These are phyloP conservation scores for Nyssa sinensis DNA, from an alignment of 148 eudicot genomes.

Conservation along the genomic window DNA sequence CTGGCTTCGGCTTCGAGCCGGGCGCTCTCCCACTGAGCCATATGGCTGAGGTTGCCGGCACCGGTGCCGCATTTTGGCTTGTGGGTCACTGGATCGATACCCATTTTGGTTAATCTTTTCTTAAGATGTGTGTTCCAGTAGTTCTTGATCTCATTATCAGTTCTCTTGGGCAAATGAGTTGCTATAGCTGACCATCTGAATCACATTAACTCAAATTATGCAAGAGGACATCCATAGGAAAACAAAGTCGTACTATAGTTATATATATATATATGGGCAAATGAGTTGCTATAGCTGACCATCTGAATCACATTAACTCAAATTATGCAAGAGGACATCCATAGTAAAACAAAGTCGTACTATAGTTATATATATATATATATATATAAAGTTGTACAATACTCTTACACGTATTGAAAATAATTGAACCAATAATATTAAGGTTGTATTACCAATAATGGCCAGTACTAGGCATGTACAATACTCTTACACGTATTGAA, in stretches of 20 bases:
- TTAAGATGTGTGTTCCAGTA: conserved; percentile 42
- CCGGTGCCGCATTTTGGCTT: conserved; percentile 29
- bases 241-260: background rate
- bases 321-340: too few relatives aligned
- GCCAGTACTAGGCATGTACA: too few relatives aligned
- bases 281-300: conserved; percentile 41
- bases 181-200: conserved; percentile 48
- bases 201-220: background rate
- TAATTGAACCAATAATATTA: too few relatives aligned
- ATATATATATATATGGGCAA: too few relatives aligned
- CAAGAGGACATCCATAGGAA: too few relatives aligned
- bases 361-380: too few relatives aligned
- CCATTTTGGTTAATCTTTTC: conserved; percentile 35
- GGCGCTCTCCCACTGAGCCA: conserved; percentile 49
- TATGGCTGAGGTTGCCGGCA: conserved; percentile 34
- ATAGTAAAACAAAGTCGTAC: background rate
- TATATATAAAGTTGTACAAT: too few relatives aligned
- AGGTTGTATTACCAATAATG: too few relatives aligned
- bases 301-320: conserved; percentile 20
- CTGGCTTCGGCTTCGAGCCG: conserved; percentile 48
- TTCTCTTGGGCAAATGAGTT: conserved; percentile 33
- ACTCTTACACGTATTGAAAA: too few relatives aligned
- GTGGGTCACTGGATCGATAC: conserved; percentile 42
- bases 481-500: too few relatives aligned
- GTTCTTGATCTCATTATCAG: conserved; percentile 45